phyloP scores from a whole-genome alignment of 2,329 filamentous ascomycete species.

The Didymella pinodella region DNA sequence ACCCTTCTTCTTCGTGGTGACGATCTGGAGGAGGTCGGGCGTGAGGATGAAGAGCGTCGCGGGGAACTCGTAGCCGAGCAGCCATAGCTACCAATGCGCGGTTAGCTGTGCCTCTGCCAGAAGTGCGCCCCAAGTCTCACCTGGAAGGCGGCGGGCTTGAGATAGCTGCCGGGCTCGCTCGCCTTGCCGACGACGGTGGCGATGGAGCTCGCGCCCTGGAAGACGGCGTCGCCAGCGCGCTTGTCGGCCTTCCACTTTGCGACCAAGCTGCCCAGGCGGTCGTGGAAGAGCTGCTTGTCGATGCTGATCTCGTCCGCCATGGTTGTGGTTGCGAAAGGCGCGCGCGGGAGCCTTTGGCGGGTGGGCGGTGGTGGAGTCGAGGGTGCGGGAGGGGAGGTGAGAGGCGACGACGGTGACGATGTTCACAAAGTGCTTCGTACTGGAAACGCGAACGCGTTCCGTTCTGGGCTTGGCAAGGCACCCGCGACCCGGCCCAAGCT shows the following conservation, averaged over 20 bases:
- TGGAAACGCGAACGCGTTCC: constrained; percentile 22
- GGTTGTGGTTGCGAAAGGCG: constrained; percentile 52
- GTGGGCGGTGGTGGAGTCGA: constrained; percentile 28
- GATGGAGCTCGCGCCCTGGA: constrained; percentile 86
- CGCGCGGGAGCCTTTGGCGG: constrained; percentile 28
- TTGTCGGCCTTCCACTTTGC: constrained; percentile 97
- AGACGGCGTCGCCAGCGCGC: constrained; percentile 82
- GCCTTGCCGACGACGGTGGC: constrained; percentile 94
- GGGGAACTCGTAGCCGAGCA: constrained; percentile 97
- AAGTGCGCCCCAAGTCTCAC: constrained; percentile 60
- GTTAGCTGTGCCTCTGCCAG: constrained; percentile 36
- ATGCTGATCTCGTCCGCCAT: constrained; percentile 85
- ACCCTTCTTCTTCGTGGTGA: constrained; percentile 99
- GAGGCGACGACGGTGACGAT: constrained; percentile 29
- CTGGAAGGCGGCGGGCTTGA: constrained; percentile 97
- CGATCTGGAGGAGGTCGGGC: constrained; percentile 83
- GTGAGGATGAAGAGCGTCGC: constrained; percentile 95
- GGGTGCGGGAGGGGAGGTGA: constrained; percentile 17
- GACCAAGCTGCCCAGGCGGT: constrained; percentile 85
- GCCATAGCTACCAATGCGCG: constrained; percentile 77
- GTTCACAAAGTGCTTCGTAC: not conserved
- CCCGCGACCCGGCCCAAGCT: constrained; percentile 11
- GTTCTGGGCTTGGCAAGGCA: constrained; percentile 12
- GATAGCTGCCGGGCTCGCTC: constrained; percentile 78
- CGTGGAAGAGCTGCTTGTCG: constrained; percentile 91